A percentile compares a stretch with the other conserved stretches of the same genome.
phyloP scores from a whole-genome alignment of 345 rosid species.

The Geranium brycei region DNA sequence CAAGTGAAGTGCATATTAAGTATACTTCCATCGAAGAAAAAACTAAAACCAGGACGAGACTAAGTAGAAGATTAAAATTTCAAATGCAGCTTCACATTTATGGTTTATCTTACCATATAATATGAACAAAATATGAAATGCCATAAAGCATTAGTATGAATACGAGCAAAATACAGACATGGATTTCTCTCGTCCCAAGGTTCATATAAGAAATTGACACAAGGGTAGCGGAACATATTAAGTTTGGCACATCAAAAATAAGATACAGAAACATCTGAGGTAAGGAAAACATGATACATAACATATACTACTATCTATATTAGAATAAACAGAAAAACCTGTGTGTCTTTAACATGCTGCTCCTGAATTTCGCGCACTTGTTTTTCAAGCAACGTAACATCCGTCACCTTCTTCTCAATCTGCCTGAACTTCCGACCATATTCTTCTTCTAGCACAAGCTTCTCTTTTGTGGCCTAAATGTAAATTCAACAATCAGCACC shows the following conservation, averaged over 20 bases:
- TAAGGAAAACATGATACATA: not conserved
- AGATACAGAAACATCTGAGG: not conserved
- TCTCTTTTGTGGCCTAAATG: slow-evolving; percentile 56
- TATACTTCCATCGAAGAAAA: not conserved
- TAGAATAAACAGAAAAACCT: slow-evolving; percentile 33
- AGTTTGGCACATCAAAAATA: not conserved
- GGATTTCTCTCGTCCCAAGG: not conserved
- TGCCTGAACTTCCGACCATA: slow-evolving; percentile 25
- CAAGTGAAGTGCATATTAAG: not conserved
- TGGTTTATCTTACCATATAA: not conserved
- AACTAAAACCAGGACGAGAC: not conserved
- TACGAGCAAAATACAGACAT: not conserved
- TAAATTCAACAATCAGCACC: not conserved
- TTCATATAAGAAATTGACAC: not conserved
- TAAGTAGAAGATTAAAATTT: not conserved
- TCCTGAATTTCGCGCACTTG: slow-evolving; percentile 66
- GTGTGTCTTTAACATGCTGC: slow-evolving; percentile 55
- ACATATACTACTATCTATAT: not conserved
- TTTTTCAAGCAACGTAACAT: slow-evolving; percentile 37
- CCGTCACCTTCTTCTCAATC: slow-evolving; percentile 32
- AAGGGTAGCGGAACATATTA: not conserved
- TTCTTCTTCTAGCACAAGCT: slow-evolving; percentile 45
- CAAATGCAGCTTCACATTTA: not conserved
- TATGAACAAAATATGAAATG: not conserved
- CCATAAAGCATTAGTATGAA: not conserved